phyloP scores from a whole-genome alignment of 1,284 basidiomycete genomes.

The Ustilago shanxiensis region DNA sequence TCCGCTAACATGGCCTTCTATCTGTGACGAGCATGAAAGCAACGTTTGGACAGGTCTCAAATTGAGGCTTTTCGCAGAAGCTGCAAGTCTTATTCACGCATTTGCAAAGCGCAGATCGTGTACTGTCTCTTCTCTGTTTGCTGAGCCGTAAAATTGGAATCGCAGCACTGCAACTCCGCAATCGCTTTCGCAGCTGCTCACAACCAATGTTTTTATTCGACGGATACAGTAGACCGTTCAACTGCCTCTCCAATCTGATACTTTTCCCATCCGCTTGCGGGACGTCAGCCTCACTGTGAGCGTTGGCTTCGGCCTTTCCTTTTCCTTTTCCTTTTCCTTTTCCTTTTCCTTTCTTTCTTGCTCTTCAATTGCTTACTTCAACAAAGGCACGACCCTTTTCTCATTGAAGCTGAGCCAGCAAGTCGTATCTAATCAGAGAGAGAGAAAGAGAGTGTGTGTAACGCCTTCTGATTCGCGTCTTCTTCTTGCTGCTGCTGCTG shows the following conservation, averaged over 20 bases:
- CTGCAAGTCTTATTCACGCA: conserved; percentile 1
- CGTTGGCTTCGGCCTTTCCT: conserved; percentile 2
- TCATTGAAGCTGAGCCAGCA: neutral
- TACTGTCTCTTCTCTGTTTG: too few relatives aligned
- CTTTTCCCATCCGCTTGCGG: conserved; percentile 7
- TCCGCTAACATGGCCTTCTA: too few relatives aligned
- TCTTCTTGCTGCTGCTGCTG: neutral
- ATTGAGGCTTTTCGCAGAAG: neutral
- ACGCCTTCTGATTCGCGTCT: too few relatives aligned
- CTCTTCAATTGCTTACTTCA: neutral
- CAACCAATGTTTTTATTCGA: neutral
- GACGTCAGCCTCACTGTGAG: neutral
- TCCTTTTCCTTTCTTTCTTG: neutral
- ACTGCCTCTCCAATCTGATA: neutral
- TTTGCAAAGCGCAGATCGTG: neutral
- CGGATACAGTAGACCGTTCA: neutral
- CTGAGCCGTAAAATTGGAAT: too few relatives aligned
- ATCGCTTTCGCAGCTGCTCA: neutral
- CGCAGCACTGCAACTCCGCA: conserved; percentile 1
- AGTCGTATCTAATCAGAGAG: too few relatives aligned
- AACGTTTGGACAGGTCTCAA: too few relatives aligned
- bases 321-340: neutral
- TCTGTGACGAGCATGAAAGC: too few relatives aligned
- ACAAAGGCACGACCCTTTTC: neutral
- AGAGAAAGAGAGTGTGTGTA: too few relatives aligned